Evolutionary conservation across 257 asterid species (phyloP), one percentile per base, ranked within the genome.

Genomic region (Plantago ovata): DNA sequence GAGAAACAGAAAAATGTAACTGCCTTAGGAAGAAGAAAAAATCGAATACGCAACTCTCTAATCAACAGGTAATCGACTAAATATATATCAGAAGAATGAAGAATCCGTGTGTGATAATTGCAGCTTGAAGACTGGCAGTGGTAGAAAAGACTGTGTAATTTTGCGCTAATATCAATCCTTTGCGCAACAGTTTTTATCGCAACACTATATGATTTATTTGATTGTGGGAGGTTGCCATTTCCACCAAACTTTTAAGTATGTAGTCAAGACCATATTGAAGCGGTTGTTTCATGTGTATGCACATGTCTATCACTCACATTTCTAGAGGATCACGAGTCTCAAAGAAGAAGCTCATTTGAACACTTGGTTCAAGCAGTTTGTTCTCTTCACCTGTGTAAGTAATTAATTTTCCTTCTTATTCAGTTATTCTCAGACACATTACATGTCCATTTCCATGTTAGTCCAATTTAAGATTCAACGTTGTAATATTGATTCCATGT

Each of bases 301-400:
- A 2, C 87, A 80, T 28, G 74, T 80, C 45, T 80, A 80, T 45
- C 79, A 77, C 68, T 72, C 84, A 11, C 84, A 80, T 65, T 74
- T 74, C 61, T 66, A 72, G 72, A 74, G 58, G 66, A 67, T 77
- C 38, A 69, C 69, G 61, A 57, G 60, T 48, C 74, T 80, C n/a
- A 22, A 80, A 62, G 86, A 80, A 52, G 84, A 74, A 58, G 70
- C 75, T 56, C 87, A 80, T 67, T 71, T 77, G 62, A 80, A 80
- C 68, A 77, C 81, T 13, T 80, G 87, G 72, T 80, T 80, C 18
- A 77, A 74, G 71, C 84, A 80, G 49, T 77, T 80, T 43, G 77
- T 77, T 63, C 77, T 80, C 10, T 80, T 80, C 61, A 69, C 69
- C 3, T 48, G 46, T 75, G 83, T 80, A 62, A 73, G 74, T 56